Base-by-base conservation (phyloP, 2,329 filamentous ascomycete genomes). In the Elsinoe australis region DNA sequence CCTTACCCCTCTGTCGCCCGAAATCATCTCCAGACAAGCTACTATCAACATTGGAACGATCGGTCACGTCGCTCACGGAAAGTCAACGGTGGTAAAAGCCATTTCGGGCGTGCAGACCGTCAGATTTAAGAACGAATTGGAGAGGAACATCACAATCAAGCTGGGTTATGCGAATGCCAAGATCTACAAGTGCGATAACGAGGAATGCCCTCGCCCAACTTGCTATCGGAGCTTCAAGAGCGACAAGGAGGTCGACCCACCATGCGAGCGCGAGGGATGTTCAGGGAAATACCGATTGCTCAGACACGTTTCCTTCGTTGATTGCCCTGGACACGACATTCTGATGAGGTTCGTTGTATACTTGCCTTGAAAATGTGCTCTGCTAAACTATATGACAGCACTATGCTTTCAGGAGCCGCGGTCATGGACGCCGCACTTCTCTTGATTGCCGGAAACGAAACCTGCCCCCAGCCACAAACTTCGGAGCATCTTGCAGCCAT, bases 251-350 rank as follows among this genome's bases (percentile, higher is more conserved):
- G 83, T 98, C 47, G 90, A 96, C 63, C 92, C 92, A 56, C 83
- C 87, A 35, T 98, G 92, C 63, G 92, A 98, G 74, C 80, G 92
- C 57, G 86, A 95, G 54, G 90, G 89, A 58, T 98, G 92, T 64
- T 71, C 70, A 51, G 92, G 92, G 51, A 90, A 75, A 62, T 98
- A 96, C 72, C 75, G 87, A 63, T 72, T 98, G 62, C 71, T 94
- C 61, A 81, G 88, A 72, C 89, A 95, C 67, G 88, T 95, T 62
- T 94, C 87, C 83, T 98, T 96, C 67, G 92, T 96, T 58, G 92
- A 96, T 70, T 96, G 92, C 76, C 92, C 92, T 50, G 92, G 92
- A 70, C 92, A 98, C 86, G 92, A 98, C 73, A 98, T 98, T 88
- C 89, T 98, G 68, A 98, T 98, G 92, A 96, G 38, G 38, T 29